Percentiles rank a stretch among this genome's conserved stretches.
phyloP scores from a whole-genome alignment of 2,329 filamentous ascomycete species.

The Hypoxylon sp. region DNA sequence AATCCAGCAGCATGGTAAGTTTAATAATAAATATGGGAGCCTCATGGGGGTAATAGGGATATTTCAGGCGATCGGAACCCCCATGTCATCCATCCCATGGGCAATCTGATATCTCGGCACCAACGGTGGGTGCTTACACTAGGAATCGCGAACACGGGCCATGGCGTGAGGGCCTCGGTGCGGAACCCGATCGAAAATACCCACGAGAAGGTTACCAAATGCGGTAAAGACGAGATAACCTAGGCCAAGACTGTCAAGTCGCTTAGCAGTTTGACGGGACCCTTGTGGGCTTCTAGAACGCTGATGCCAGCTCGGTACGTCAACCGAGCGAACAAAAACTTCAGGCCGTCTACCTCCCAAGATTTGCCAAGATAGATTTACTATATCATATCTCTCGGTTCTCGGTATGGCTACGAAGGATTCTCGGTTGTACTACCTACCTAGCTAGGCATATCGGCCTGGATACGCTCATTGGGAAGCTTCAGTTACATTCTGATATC shows the following conservation, averaged over 20 bases:
- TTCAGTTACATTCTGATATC: background rate
- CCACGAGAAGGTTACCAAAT: conserved; percentile 46
- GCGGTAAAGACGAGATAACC: conserved; percentile 37
- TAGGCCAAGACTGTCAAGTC: conserved; percentile 1
- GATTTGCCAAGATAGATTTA: conserved; percentile 10
- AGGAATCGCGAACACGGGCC: conserved; percentile 35
- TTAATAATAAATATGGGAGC: conserved; percentile 24
- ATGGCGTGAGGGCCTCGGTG: conserved; percentile 25
- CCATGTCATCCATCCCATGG: conserved; percentile 1
- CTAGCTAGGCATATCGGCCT: conserved; percentile 17
- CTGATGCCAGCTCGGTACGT: conserved; percentile 35
- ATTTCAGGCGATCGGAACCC: conserved; percentile 18
- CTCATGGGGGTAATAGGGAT: conserved; percentile 7
- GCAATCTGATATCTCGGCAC: conserved; percentile 32
- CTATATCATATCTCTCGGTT: conserved; percentile 3
- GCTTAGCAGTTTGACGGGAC: conserved; percentile 28
- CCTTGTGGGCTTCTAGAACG: conserved; percentile 20
- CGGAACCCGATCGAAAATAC: conserved; percentile 24
- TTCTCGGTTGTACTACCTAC: conserved; percentile 27
- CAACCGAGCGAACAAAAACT: conserved; percentile 35
- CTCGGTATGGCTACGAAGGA: background rate
- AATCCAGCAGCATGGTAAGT: conserved; percentile 22
- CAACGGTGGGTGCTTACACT: conserved; percentile 10
- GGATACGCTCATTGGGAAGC: background rate
- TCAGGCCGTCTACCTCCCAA: conserved; percentile 13